Evolutionary conservation across 208 protist species (phyloP).

Genomic region (Leishmania martiniquensis): DNA sequence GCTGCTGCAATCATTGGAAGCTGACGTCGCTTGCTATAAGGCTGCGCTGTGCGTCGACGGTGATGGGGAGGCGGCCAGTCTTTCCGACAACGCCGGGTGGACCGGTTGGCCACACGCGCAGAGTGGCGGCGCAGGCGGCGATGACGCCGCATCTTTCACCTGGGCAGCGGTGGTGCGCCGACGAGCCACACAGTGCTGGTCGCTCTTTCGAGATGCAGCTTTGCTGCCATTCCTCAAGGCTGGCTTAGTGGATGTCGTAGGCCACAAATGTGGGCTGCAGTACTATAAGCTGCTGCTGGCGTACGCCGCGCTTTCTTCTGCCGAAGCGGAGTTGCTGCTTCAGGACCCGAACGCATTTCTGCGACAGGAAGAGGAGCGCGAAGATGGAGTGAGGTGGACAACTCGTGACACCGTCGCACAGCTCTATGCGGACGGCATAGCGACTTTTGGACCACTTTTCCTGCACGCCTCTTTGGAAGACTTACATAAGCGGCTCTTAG

Average conservation of each 20-base stretch:
- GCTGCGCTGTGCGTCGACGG: slow-evolving; percentile 14
- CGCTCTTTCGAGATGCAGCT: slow-evolving; percentile 25
- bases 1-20: slow-evolving; percentile 36
- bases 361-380: slow-evolving; percentile 56
- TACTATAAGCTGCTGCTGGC: slow-evolving; percentile 41
- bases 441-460: slow-evolving; percentile 48
- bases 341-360: slow-evolving; percentile 55
- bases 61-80: slow-evolving; percentile 3
- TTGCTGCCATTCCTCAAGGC: slow-evolving; percentile 23
- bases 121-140: neutral
- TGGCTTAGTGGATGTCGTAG: slow-evolving; percentile 25
- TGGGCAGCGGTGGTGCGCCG: slow-evolving; percentile 17
- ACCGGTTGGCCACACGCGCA: neutral
- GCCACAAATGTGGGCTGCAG: slow-evolving; percentile 20
- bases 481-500: slow-evolving; percentile 36
- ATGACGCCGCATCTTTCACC: neutral
- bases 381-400: slow-evolving; percentile 46
- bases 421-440: slow-evolving; percentile 33
- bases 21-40: slow-evolving; percentile 28
- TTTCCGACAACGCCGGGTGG: neutral
- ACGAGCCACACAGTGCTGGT: slow-evolving; percentile 31
- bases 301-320: slow-evolving; percentile 37
- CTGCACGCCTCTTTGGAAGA: slow-evolving; percentile 40
- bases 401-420: slow-evolving; percentile 46
- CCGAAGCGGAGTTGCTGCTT: slow-evolving; percentile 30